Base-by-base conservation (phyloP, 495 filamentous ascomycete genomes). In the Hypoxylon trugodes region DNA sequence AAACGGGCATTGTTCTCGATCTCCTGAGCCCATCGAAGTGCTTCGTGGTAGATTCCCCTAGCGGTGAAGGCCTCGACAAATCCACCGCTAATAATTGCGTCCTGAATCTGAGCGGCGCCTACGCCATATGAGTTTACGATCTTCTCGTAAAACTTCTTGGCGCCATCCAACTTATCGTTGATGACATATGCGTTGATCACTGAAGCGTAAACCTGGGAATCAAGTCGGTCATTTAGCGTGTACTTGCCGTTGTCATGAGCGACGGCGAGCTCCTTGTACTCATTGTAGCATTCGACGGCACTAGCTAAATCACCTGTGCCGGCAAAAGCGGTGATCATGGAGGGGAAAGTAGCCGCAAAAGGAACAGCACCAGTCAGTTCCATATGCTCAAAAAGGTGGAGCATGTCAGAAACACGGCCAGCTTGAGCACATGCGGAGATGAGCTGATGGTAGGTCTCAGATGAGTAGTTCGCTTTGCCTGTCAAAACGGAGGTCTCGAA, bases 261-360 rank as follows among this genome's bases (percentile, higher is more conserved):
- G 59, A 95, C 84, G 22, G 91, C 94, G 12, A 96, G 82, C 8
- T 82, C 80, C 69, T 90, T 92, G 81, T 98, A 98, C 74, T 93
- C 92, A 64, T 96, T 91, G 77, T 96, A 97, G 77, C 91, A 92
- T 68, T 98, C 95, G 8, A 96, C 88, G n/a, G 92, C 96, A 61
- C 90, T 94, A 68, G 82, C 79, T 32, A 98, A 80, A 68, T 98
- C 92, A 12, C 92, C 88, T 4, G 82, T 82, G 24, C 83, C 83
- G 38, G 90, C 92, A 69, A 97, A 98, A 0, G 92, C 92, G 33
- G 90, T 85, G 69, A 98, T 98, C 91, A 98, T 96, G 10, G 87
- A 82, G 1, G 91, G 86, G 75, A 96, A 97, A 28, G 93, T 92
- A 35, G 88, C 86, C 15, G 91, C 87, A 59, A 85, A 86, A 0